These are phyloP conservation scores for Rhodotorula sp. DNA, from an alignment of 1,284 basidiomycete species.

Conservation along the genomic window DNA sequence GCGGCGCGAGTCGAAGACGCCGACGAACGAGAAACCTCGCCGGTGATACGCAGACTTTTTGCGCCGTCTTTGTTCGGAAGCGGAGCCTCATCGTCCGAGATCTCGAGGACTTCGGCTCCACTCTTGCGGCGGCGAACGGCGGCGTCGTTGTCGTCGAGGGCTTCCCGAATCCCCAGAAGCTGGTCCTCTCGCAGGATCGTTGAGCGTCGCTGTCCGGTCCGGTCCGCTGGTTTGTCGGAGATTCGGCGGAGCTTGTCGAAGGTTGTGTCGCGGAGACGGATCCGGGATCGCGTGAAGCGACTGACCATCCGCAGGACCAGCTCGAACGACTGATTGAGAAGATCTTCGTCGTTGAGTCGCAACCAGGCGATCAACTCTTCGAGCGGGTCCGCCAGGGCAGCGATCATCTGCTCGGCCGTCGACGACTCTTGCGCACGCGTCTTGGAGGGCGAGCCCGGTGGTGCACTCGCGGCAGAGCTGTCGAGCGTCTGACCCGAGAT, in stretches of 20 bases:
- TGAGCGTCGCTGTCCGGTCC: slow-evolving; percentile 18
- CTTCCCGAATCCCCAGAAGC: slow-evolving; percentile 74
- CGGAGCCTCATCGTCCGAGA: slow-evolving; percentile 28
- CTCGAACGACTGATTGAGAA: slow-evolving; percentile 39
- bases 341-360: slow-evolving; percentile 68
- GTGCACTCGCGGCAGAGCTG: slow-evolving; percentile 26
- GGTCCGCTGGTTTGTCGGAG: slow-evolving; percentile 20
- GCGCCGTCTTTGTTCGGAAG: neutral
- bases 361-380: slow-evolving; percentile 77
- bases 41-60: slow-evolving; percentile 15
- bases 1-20: slow-evolving; percentile 1
- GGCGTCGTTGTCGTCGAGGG: slow-evolving; percentile 52
- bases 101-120: slow-evolving; percentile 18
- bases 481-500: slow-evolving; percentile 53
- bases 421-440: slow-evolving; percentile 34
- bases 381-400: slow-evolving; percentile 71
- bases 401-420: slow-evolving; percentile 69
- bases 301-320: slow-evolving; percentile 42
- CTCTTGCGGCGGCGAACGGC: slow-evolving; percentile 12
- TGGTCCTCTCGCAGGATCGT: slow-evolving; percentile 57
- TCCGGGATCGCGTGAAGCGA: slow-evolving; percentile 40
- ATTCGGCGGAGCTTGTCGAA: slow-evolving; percentile 30
- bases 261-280: slow-evolving; percentile 27
- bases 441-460: slow-evolving; percentile 46
- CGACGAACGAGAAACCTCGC: slow-evolving; percentile 9